These are phyloP conservation scores for Acanthamoeba castellanii DNA, from an alignment of 208 protist species.

Conservation along the genomic window DNA sequence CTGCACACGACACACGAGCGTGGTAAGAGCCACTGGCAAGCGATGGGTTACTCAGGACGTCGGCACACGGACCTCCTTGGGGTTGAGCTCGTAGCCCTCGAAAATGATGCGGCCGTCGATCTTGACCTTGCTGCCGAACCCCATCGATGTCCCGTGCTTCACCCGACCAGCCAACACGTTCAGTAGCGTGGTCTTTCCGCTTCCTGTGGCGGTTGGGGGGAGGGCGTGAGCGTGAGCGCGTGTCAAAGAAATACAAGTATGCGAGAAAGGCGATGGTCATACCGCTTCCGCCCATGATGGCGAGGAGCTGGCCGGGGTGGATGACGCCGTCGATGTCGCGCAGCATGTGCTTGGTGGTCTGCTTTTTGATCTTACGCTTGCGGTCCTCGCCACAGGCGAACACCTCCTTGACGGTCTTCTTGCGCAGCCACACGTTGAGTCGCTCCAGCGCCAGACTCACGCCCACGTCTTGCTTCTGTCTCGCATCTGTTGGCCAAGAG, in stretches of 20 bases:
- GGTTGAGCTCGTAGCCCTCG: constrained; percentile 47
- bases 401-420: constrained; percentile 53
- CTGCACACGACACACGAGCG: neutral
- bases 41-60: neutral
- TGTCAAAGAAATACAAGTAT: neutral
- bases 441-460: constrained; percentile 27
- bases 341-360: constrained; percentile 61
- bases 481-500: neutral
- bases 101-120: constrained; percentile 51
- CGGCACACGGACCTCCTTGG: neutral
- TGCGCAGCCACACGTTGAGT: constrained; percentile 52
- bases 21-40: neutral
- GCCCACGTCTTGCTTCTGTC: constrained; percentile 8
- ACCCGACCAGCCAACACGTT: constrained; percentile 31
- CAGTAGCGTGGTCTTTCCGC: constrained; percentile 64
- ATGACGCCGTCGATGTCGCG: constrained; percentile 36
- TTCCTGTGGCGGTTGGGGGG: neutral
- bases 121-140: constrained; percentile 42
- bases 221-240: neutral
- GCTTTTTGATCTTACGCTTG: constrained; percentile 41
- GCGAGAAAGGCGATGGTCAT: neutral
- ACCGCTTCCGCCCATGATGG: constrained; percentile 71
- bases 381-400: neutral
- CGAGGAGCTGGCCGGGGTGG: constrained; percentile 44
- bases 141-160: constrained; percentile 39